A percentile compares a stretch with the other conserved stretches of the same genome.
phyloP scores from a whole-genome alignment of 1,284 basidiomycete genomes.

The Rhodotorula sp. region DNA sequence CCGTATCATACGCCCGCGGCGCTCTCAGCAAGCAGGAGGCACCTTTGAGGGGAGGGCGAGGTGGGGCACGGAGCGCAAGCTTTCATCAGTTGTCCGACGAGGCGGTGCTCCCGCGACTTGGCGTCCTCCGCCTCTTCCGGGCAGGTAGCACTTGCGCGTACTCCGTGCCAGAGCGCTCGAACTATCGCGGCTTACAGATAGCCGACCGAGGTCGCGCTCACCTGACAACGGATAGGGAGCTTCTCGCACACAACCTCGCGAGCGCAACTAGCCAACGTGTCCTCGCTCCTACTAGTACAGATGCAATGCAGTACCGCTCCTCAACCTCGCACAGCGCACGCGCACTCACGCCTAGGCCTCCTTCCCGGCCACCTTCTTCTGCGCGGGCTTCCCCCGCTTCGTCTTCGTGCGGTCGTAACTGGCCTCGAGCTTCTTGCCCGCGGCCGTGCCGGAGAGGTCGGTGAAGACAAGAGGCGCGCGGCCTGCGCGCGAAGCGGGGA shows the following conservation, averaged over 20 bases:
- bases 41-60: background rate
- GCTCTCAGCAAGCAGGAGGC: background rate
- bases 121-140: background rate
- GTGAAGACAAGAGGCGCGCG: constrained; percentile 32
- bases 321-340: too few species aligned
- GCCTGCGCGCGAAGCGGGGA: constrained; percentile 29
- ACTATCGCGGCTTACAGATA: too few species aligned
- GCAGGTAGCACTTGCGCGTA: too few species aligned
- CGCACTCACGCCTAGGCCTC: background rate
- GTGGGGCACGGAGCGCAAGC: background rate
- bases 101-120: background rate
- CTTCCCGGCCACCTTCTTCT: background rate
- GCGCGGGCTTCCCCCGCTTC: constrained; percentile 19
- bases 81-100: background rate
- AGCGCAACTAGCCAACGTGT: too few species aligned
- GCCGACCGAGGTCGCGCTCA: too few species aligned
- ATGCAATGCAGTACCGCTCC: background rate
- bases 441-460: constrained; percentile 27
- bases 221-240: too few species aligned
- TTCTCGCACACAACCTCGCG: too few species aligned
- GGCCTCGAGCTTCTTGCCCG: constrained; percentile 12
- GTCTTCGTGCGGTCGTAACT: constrained; percentile 30
- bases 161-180: too few species aligned
- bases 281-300: background rate
- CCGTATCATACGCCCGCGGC: background rate